These are phyloP conservation scores for Eruca vesicaria DNA, from an alignment of 441 rosid genomes.

Conservation along the genomic window DNA sequence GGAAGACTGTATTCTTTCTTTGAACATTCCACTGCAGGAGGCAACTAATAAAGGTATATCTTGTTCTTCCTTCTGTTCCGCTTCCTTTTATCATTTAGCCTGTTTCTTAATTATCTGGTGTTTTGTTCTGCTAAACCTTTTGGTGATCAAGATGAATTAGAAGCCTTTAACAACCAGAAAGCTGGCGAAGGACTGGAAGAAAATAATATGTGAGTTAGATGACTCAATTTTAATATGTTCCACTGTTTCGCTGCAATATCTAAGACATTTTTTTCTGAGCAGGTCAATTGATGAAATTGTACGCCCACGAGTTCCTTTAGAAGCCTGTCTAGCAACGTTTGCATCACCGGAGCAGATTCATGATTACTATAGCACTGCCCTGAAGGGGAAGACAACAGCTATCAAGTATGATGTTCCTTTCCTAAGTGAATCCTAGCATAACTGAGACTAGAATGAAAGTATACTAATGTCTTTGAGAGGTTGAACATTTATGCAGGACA, in stretches of 20 bases:
- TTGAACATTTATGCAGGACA: conserved; percentile 51
- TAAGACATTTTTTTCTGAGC: conserved; percentile 39
- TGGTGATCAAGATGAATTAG: conserved; percentile 67
- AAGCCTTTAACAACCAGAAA: conserved; percentile 63
- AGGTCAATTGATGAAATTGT: conserved; percentile 74
- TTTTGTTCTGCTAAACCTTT: conserved; percentile 12
- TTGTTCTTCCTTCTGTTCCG: conserved; percentile 13
- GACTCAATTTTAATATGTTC: conserved; percentile 17
- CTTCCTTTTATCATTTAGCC: conserved; percentile 1
- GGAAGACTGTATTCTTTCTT: conserved; percentile 84
- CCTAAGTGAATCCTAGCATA: not conserved
- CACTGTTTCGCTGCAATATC: conserved; percentile 14
- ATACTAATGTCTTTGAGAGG: not conserved
- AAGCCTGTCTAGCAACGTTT: conserved; percentile 87
- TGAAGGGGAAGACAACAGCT: conserved; percentile 84
- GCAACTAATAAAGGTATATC: conserved; percentile 79
- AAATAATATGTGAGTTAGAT: conserved; percentile 65
- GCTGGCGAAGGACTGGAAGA: conserved; percentile 61
- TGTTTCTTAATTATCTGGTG: conserved; percentile 6
- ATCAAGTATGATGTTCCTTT: conserved; percentile 56
- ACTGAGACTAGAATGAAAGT: not conserved
- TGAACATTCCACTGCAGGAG: conserved; percentile 87
- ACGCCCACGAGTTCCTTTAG: conserved; percentile 94
- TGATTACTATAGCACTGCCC: conserved; percentile 88
- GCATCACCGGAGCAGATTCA: conserved; percentile 78